Conservation (phyloP, 2,329 filamentous ascomycete species). For the Neonectria magnoliae region DNA sequence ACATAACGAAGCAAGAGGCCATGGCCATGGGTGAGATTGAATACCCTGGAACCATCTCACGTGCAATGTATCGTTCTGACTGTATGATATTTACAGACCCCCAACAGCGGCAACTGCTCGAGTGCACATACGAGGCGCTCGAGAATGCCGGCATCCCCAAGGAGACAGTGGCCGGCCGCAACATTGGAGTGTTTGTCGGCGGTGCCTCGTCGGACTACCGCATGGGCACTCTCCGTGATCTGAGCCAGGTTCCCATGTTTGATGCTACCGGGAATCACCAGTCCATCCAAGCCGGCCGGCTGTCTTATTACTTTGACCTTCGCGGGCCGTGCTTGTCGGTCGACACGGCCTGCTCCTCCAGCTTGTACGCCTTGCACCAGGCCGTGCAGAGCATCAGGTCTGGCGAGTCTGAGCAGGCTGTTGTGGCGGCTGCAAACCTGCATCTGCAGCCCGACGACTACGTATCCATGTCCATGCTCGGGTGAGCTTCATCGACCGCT, state of each 20-base stretch:
- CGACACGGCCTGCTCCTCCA: conserved; percentile 50
- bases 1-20: conserved; percentile 61
- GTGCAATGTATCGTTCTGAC: too few relatives aligned
- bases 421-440: conserved; percentile 50
- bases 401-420: conserved; percentile 48
- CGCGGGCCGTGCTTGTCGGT: conserved; percentile 50
- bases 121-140: conserved; percentile 64
- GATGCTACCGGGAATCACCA: conserved; percentile 61
- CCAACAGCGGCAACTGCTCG: conserved; percentile 62
- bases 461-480: conserved; percentile 45
- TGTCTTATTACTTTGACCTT: conserved; percentile 46
- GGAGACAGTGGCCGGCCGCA: conserved; percentile 56
- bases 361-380: conserved; percentile 46
- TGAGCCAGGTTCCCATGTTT: conserved; percentile 61
- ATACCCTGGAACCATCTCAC: too few relatives aligned
- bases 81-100: conserved; percentile 50
- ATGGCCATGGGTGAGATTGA: conserved; percentile 51
- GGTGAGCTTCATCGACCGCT: conserved; percentile 27
- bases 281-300: conserved; percentile 60
- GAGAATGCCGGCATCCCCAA: conserved; percentile 63
- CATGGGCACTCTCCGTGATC: conserved; percentile 55
- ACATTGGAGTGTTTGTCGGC: conserved; percentile 62
- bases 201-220: conserved; percentile 60
- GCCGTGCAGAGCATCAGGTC: conserved; percentile 44
- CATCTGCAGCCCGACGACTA: conserved; percentile 31